Evolutionary conservation across 139 green algal genomes (phyloP), one percentile per base, ranked within the genome.

Genomic region (Coelastrella sp.): DNA sequence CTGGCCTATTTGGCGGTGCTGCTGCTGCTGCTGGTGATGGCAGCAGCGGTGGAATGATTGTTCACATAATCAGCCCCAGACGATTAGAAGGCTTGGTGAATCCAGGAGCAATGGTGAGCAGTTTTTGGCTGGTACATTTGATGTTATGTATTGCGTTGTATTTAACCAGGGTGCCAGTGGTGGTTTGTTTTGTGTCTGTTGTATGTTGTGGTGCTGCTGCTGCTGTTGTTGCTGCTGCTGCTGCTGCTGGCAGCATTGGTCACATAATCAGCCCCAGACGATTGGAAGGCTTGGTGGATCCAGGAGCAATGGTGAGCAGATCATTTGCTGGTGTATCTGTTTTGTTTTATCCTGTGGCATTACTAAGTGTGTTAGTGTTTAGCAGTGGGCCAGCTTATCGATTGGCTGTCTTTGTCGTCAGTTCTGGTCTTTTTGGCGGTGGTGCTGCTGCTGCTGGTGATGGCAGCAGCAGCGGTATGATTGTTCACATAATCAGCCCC

Each of bases 261-360:
- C 1, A 7, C 22, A 59, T 57, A 5, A 58, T 57, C 3, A 87
- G 82, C 7, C 82, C 80, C 17, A 59, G 59, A 60, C 19, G 80
- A n/a, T 56, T 86, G 61, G 80, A 86, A n/a, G 60, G 60, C 13
- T 76, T 86, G 13, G 80, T 75, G 11, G 82, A 78, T 47, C 14
- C 82, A 23, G 32, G 32, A 10, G 82, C 82, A 47, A 78, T 75
- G 2, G 61, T 68, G 4, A 76, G 68, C 8, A 7, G 6, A 32
- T 32, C 68, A 32, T 8, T 8, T n/a, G n/a, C n/a, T n/a, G n/a
- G n/a, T n/a, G n/a, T n/a, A n/a, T n/a, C n/a, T n/a, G n/a, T n/a
- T n/a, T n/a, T n/a, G n/a, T n/a, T n/a, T n/a, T n/a, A n/a, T n/a
- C n/a, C n/a, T n/a, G n/a, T n/a, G n/a, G n/a, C n/a, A n/a, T n/a